These are phyloP conservation scores for Paracoccidioides lutzii DNA, from an alignment of 2,329 filamentous ascomycete genomes.

Conservation along the genomic window DNA sequence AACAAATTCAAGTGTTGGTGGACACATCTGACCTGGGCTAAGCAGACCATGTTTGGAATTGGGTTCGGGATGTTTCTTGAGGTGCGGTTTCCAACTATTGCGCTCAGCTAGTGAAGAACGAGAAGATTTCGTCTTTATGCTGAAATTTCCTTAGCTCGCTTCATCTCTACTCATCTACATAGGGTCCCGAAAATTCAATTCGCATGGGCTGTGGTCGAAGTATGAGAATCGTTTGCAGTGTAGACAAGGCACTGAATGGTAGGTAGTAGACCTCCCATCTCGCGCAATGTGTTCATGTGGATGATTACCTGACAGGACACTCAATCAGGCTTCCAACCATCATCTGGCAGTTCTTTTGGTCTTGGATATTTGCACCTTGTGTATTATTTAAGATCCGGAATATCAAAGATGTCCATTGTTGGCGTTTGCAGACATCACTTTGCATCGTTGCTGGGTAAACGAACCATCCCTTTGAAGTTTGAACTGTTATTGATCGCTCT, in stretches of 20 bases:
- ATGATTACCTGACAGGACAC: neutral
- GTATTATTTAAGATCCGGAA: slow-evolving; percentile 45
- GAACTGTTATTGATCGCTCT: slow-evolving; percentile 1
- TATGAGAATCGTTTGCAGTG: slow-evolving; percentile 32
- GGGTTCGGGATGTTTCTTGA: slow-evolving; percentile 41
- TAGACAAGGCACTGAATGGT: slow-evolving; percentile 50
- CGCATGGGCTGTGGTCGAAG: slow-evolving; percentile 40
- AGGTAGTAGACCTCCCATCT: slow-evolving; percentile 3
- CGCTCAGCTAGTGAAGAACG: neutral
- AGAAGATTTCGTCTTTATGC: neutral
- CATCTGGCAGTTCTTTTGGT: slow-evolving; percentile 53
- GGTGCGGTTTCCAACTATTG: slow-evolving; percentile 24
- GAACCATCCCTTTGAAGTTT: slow-evolving; percentile 15
- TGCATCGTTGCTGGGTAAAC: slow-evolving; percentile 29
- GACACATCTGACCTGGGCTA: slow-evolving; percentile 33
- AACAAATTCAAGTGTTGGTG: slow-evolving; percentile 15
- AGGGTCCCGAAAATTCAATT: slow-evolving; percentile 49
- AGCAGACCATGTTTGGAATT: slow-evolving; percentile 38
- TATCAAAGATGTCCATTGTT: slow-evolving; percentile 49
- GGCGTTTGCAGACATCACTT: slow-evolving; percentile 46
- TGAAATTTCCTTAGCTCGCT: slow-evolving; percentile 34
- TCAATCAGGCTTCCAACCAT: slow-evolving; percentile 46
- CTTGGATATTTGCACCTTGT: slow-evolving; percentile 48
- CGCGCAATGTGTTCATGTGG: slow-evolving; percentile 1
- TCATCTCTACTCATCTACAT: slow-evolving; percentile 44